Percentiles rank a stretch among this genome's conserved stretches.
Evolutionary conservation across 257 asterid species (phyloP).

Genomic region (Craterostigma plantagineum): DNA sequence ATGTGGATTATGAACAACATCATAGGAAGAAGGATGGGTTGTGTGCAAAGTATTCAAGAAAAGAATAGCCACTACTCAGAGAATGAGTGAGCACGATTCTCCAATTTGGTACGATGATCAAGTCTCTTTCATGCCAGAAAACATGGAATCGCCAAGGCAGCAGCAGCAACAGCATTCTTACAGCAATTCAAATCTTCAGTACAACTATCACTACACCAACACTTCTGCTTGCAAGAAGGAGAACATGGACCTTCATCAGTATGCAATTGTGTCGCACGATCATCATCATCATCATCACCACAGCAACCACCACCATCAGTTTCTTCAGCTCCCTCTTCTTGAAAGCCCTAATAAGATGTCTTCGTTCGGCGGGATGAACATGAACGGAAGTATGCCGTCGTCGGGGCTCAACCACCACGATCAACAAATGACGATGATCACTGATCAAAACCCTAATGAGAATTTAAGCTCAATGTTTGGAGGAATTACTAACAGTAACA

Average conservation of each 20-base stretch:
- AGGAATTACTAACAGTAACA: neutral
- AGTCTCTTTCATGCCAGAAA: slow-evolving; percentile 46
- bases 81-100: slow-evolving; percentile 45
- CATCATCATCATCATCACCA: slow-evolving; percentile 1
- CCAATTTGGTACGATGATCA: slow-evolving; percentile 83
- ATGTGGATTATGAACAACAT: neutral
- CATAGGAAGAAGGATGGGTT: slow-evolving; percentile 99
- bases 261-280: slow-evolving; percentile 17
- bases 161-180: slow-evolving; percentile 9
- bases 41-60: slow-evolving; percentile 89
- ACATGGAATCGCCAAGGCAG: slow-evolving; percentile 25
- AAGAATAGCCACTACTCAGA: slow-evolving; percentile 31
- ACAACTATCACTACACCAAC: slow-evolving; percentile 17
- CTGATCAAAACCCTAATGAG: slow-evolving; percentile 13
- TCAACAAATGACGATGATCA: neutral
- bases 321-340: slow-evolving; percentile 50
- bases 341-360: slow-evolving; percentile 38
- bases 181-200: slow-evolving; percentile 10
- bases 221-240: slow-evolving; percentile 40
- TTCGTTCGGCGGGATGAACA: too few species aligned
- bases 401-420: too few species aligned
- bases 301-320: slow-evolving; percentile 7
- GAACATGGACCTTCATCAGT: slow-evolving; percentile 20
- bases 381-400: too few species aligned
- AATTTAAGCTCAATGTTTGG: slow-evolving; percentile 9